A percentile compares a stretch with the other conserved stretches of the same genome.
phyloP scores from a whole-genome alignment of 2,329 filamentous ascomycete species.

The Venturia aucupariae region DNA sequence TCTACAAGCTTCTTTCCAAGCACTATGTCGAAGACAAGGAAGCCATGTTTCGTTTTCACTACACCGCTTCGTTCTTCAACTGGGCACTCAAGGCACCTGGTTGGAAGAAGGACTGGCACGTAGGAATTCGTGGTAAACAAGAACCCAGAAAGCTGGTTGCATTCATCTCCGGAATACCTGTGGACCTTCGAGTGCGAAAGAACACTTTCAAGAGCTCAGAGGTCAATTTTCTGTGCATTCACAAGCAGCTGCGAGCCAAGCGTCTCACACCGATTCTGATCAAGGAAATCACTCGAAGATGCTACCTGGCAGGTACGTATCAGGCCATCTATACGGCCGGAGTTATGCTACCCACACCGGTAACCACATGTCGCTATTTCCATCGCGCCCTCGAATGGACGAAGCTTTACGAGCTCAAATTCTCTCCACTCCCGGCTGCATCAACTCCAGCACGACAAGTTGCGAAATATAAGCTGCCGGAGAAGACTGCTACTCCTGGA shows the following conservation, averaged over 20 bases:
- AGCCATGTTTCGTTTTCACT: slow-evolving; percentile 96
- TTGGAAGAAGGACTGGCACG: slow-evolving; percentile 90
- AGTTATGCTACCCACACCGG: slow-evolving; percentile 78
- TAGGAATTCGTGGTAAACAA: slow-evolving; percentile 71
- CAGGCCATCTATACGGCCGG: slow-evolving; percentile 96
- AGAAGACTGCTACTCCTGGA: slow-evolving; percentile 61
- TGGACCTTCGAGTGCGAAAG: slow-evolving; percentile 69
- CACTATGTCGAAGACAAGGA: slow-evolving; percentile 98
- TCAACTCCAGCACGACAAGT: slow-evolving; percentile 83
- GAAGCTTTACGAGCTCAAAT: slow-evolving; percentile 90
- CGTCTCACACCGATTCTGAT: slow-evolving; percentile 88
- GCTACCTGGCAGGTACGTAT: slow-evolving; percentile 77
- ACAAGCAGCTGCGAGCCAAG: slow-evolving; percentile 95
- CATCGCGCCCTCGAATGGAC: slow-evolving; percentile 92
- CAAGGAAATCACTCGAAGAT: slow-evolving; percentile 91
- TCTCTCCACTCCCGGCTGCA: slow-evolving; percentile 74
- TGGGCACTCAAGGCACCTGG: slow-evolving; percentile 94
- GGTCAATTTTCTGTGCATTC: slow-evolving; percentile 96
- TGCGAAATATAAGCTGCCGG: slow-evolving; percentile 74
- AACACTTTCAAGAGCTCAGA: slow-evolving; percentile 72
- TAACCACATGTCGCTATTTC: slow-evolving; percentile 91
- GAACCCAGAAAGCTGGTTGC: slow-evolving; percentile 82
- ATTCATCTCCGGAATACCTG: slow-evolving; percentile 90
- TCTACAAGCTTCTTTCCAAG: slow-evolving; percentile 81
- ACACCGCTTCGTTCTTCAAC: slow-evolving; percentile 77